Base-by-base conservation (phyloP, 768 basidiomycete species). In the Lactarius indigo region DNA sequence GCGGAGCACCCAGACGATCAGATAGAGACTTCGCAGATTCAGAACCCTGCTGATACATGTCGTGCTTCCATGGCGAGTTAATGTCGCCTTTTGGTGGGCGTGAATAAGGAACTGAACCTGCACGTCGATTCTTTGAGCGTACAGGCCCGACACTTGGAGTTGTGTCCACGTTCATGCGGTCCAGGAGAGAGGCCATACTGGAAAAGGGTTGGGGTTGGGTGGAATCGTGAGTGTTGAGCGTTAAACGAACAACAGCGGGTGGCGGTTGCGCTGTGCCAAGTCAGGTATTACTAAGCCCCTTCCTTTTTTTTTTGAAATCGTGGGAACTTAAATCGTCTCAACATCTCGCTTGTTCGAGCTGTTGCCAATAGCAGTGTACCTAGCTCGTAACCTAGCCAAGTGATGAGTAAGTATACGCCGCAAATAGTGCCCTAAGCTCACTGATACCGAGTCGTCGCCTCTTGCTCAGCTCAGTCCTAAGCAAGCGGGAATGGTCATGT, bases 381-480 rank as follows among this genome's bases (percentile, higher is more conserved):
- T 31, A 35, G 12, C 33, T 35, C 33, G 33, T 35, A 41, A 41
- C 39, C 17, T 17, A 17, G 39, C 39, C 68, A 54, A 64, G 61
- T 12, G 78, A 81, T 26, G 83, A 83, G n/a, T n/a, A n/a, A n/a
- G 82, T 37, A 12, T 37, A 37, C 13, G 56, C 85, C 86, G 0
- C 86, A 87, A 78, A 84, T 83, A 68, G 85, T 85, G 0, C 85
- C 87, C 1, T 82, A 83, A 88, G 69, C 72, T 70, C 54, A 12
- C 42, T 2, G 20, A 26, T 20, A n/a, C 61, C 57, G 18, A 76
- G 74, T 58, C 76, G 75, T 74, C 74, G 73, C 9, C 71, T 70
- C 47, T 64, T 76, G 37, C 71, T 74, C 23, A 74, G 68, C 57
- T 72, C 73, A 18, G 72, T 72, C 71, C 60, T 75, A 54, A 68